These are phyloP conservation scores for Hirsutella rhossiliensis DNA, from an alignment of 2,329 filamentous ascomycete species.

Conservation along the genomic window DNA sequence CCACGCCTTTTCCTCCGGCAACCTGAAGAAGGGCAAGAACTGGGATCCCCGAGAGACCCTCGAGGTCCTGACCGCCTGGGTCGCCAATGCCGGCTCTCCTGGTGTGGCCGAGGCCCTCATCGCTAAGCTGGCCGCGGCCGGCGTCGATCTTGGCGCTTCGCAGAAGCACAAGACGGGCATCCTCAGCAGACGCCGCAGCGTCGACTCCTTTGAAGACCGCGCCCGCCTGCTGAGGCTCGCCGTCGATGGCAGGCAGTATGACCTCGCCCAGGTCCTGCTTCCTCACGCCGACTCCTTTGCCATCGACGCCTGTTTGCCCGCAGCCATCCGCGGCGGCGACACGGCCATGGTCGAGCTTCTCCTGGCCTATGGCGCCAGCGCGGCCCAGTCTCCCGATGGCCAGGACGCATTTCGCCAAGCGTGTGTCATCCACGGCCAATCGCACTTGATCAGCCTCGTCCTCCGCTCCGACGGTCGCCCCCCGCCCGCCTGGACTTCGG, in stretches of 20 bases:
- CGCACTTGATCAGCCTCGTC: slow-evolving; percentile 34
- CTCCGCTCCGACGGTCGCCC: slow-evolving; percentile 37
- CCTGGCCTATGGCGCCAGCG: slow-evolving; percentile 37
- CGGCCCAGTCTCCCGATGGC: slow-evolving; percentile 32
- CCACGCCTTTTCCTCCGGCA: slow-evolving; percentile 23
- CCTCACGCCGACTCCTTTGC: slow-evolving; percentile 39
- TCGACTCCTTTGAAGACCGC: slow-evolving; percentile 35
- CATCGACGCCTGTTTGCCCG: slow-evolving; percentile 35
- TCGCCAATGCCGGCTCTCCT: slow-evolving; percentile 35
- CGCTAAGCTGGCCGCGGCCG: slow-evolving; percentile 32
- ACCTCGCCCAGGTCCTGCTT: slow-evolving; percentile 41
- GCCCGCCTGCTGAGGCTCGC: slow-evolving; percentile 38
- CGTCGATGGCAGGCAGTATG: slow-evolving; percentile 34
- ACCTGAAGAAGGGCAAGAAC: slow-evolving; percentile 32
- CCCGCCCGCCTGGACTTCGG: slow-evolving; percentile 28
- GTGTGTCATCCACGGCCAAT: slow-evolving; percentile 31
- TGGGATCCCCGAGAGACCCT: slow-evolving; percentile 43
- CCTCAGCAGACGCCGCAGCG: slow-evolving; percentile 34
- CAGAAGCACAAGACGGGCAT: slow-evolving; percentile 35
- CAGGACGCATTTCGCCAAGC: slow-evolving; percentile 41
- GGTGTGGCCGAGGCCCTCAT: slow-evolving; percentile 46
- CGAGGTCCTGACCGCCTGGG: slow-evolving; percentile 35
- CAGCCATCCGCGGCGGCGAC: slow-evolving; percentile 34
- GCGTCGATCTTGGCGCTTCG: slow-evolving; percentile 37
- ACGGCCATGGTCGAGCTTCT: slow-evolving; percentile 32